Evolutionary conservation across 768 basidiomycete genomes (phyloP).

Genomic region (Boletus rufocinnamomeus): DNA sequence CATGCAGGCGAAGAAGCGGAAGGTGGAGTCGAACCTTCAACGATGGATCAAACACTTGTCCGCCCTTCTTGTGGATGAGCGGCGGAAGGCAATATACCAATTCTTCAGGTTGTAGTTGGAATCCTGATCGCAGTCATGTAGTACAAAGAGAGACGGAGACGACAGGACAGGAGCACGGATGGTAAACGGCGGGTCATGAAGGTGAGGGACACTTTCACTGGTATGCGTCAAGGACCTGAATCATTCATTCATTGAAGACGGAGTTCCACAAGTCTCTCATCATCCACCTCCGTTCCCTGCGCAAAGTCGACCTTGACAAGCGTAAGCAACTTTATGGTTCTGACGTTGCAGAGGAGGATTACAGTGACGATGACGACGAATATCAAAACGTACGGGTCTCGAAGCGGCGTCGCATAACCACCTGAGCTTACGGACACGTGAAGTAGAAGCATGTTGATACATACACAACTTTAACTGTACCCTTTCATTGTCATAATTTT

Average conservation of each 20-base stretch:
- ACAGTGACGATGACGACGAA: slow-evolving; percentile 38
- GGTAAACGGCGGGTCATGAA: slow-evolving; percentile 56
- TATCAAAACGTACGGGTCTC: slow-evolving; percentile 32
- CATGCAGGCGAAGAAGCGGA: slow-evolving; percentile 38
- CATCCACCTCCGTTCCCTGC: slow-evolving; percentile 56
- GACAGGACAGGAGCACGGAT: slow-evolving; percentile 48
- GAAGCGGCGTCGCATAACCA: slow-evolving; percentile 34
- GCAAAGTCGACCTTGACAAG: slow-evolving; percentile 58
- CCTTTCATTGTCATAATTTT: slow-evolving; percentile 29
- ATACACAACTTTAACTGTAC: slow-evolving; percentile 30
- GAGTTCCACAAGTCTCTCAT: slow-evolving; percentile 69
- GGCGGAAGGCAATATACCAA: slow-evolving; percentile 55
- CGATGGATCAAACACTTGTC: slow-evolving; percentile 70
- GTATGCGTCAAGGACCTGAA: slow-evolving; percentile 1
- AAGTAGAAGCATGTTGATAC: slow-evolving; percentile 24
- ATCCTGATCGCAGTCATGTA: slow-evolving; percentile 29
- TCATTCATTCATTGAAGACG: slow-evolving; percentile 41
- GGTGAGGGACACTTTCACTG: slow-evolving; percentile 40
- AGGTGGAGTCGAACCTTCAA: slow-evolving; percentile 50
- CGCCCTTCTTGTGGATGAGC: slow-evolving; percentile 61
- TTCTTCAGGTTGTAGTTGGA: slow-evolving; percentile 1
- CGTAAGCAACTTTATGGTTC: slow-evolving; percentile 45
- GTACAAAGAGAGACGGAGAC: slow-evolving; percentile 67
- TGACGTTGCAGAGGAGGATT: slow-evolving; percentile 41
- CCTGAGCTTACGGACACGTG: slow-evolving; percentile 26